Percentiles rank a stretch among this genome's conserved stretches.
Evolutionary conservation across 2,329 filamentous ascomycete genomes (phyloP).

Genomic region (Thielaviopsis ethacetica): DNA sequence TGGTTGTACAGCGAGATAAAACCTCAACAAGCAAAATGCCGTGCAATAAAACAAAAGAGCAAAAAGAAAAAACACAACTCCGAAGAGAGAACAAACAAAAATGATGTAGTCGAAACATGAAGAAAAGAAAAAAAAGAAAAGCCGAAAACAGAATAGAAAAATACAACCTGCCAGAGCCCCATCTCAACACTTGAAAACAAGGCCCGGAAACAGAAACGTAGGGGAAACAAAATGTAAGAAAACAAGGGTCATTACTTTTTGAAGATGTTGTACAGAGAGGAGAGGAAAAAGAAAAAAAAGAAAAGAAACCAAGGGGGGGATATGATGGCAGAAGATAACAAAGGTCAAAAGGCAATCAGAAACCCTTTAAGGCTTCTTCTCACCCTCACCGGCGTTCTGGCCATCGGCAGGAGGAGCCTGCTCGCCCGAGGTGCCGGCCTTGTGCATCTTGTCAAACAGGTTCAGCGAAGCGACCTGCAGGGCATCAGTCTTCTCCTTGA

Average conservation of each 20-base stretch:
- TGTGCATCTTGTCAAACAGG: slow-evolving; percentile 99
- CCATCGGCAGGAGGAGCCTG: slow-evolving; percentile 39
- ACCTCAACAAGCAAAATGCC: neutral
- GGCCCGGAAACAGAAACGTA: neutral
- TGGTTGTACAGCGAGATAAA: slow-evolving; percentile 2
- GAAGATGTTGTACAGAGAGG: slow-evolving; percentile 6
- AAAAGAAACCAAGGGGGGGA: slow-evolving; percentile 9
- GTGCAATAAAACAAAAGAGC: neutral
- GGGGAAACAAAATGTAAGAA: neutral
- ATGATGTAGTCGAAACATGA: neutral
- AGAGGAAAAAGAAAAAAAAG: neutral
- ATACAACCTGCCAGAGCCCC: slow-evolving; percentile 3
- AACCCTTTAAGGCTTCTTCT: slow-evolving; percentile 45
- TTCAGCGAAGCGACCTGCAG: slow-evolving; percentile 90
- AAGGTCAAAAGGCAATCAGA: slow-evolving; percentile 5
- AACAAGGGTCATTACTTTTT: neutral
- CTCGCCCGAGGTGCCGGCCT: slow-evolving; percentile 60
- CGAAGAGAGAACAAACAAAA: neutral
- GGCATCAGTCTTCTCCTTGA: slow-evolving; percentile 95
- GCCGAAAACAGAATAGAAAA: neutral
- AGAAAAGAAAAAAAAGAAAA: neutral
- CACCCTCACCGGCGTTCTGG: slow-evolving; percentile 54
- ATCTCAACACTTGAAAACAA: neutral
- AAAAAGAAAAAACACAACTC: neutral
- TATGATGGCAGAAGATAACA: slow-evolving; percentile 13